Conservation (phyloP, 208 protist genomes). For the Trypanosoma congolense region DNA sequence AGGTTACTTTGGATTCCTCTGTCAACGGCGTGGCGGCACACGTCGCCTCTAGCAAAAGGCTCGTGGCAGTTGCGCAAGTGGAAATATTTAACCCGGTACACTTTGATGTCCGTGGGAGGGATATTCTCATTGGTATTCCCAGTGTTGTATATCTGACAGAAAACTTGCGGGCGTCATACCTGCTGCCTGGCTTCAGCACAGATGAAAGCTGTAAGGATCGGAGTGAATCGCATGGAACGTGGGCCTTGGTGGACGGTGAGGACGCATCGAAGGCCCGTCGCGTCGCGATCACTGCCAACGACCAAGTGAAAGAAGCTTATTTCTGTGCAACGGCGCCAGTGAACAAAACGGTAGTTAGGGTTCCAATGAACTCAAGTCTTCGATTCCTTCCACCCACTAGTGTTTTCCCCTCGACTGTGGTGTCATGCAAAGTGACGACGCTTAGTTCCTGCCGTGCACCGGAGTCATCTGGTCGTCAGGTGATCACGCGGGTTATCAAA, state of each 20-base stretch:
- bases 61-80: constrained; percentile 25
- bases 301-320: constrained; percentile 25
- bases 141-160: constrained; percentile 36
- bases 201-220: constrained; percentile 25
- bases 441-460: constrained; percentile 32
- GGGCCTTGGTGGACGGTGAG: constrained; percentile 9
- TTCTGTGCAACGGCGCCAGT: constrained; percentile 46
- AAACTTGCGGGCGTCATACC: constrained; percentile 27
- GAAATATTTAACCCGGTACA: constrained; percentile 34
- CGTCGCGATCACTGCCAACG: constrained; percentile 35
- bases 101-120: constrained; percentile 41
- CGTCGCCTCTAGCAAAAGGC: constrained; percentile 5
- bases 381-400: constrained; percentile 25
- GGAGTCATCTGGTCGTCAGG: constrained; percentile 14
- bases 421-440: constrained; percentile 22
- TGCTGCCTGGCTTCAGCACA: constrained; percentile 54
- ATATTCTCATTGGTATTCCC: constrained; percentile 43
- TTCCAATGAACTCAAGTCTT: constrained; percentile 24
- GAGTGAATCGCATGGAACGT: constrained; percentile 34
- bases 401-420: constrained; percentile 27
- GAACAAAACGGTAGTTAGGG: constrained; percentile 36
- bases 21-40: not conserved
- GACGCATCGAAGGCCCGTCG: constrained; percentile 15
- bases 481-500: constrained; percentile 34
- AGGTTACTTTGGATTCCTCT: not conserved